Percentiles rank a stretch among this genome's conserved stretches.
Conservation (phyloP, 2,329 filamentous ascomycete species). For the Phialophora chinensis region DNA sequence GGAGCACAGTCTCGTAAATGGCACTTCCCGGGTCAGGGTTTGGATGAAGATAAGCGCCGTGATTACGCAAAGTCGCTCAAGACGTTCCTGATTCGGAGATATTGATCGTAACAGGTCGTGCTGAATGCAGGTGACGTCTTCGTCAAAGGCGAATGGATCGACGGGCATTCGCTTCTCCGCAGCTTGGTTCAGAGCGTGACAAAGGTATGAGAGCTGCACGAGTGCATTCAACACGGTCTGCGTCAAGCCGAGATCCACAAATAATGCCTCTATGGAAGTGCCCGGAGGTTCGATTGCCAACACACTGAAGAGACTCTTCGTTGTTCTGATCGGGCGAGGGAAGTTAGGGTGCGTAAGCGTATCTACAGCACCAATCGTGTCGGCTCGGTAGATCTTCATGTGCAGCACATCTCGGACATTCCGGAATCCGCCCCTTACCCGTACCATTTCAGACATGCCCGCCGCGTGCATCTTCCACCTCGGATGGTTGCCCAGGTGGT, state of each 20-base stretch:
- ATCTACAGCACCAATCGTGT: constrained; percentile 34
- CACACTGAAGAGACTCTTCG: constrained; percentile 11
- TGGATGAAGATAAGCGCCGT: constrained; percentile 32
- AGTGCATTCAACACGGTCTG: constrained; percentile 16
- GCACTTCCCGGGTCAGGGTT: constrained; percentile 24
- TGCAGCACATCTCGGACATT: constrained; percentile 23
- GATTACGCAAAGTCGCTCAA: constrained; percentile 26
- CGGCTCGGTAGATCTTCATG: constrained; percentile 34
- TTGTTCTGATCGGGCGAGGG: constrained; percentile 17
- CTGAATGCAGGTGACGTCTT: constrained; percentile 30
- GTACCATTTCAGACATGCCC: constrained; percentile 36
- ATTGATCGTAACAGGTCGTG: constrained; percentile 28
- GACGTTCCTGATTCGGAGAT: not conserved
- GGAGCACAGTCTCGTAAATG: constrained; percentile 24
- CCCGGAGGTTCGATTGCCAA: constrained; percentile 13
- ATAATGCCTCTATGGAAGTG: not conserved
- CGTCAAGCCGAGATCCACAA: constrained; percentile 9
- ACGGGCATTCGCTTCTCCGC: constrained; percentile 13
- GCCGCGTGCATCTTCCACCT: constrained; percentile 31
- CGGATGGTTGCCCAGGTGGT: constrained; percentile 28
- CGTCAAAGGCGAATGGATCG: constrained; percentile 30
- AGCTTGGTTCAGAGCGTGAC: constrained; percentile 24
- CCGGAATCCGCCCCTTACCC: constrained; percentile 28
- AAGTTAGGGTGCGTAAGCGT: constrained; percentile 28
- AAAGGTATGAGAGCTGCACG: constrained; percentile 26